Evolutionary conservation across 78 protist species (phyloP), one percentile per base, ranked within the genome.

Genomic region (Diacronema lutheri): DNA sequence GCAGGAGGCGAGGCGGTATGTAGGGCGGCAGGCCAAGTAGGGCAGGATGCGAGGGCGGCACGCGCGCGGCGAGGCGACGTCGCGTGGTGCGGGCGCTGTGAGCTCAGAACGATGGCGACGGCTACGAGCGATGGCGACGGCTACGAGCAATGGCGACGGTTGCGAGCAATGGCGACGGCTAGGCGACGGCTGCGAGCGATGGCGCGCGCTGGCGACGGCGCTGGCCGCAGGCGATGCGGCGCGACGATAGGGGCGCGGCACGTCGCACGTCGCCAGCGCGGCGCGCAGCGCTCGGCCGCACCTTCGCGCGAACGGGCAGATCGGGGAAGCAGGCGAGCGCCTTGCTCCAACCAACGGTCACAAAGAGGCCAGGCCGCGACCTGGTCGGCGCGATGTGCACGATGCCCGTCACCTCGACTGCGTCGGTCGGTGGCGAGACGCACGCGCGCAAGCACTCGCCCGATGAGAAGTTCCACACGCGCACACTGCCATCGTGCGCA

Each of bases 391-490:
- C 16, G 50, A 44, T 44, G 50, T 44, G 50, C 50, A 7, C 64
- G 64, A 23, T 3, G 64, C 64, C 64, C 31, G 20, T 58, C 31
- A 23, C 64, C 31, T 23, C 64, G 64, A 58, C 64, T 5, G 64
- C 26, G 64, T 23, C 64, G 25, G 20, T 12, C 64, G 20, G 25
- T 12, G 26, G 50, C 50, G 50, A 44, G 50, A 44, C 50, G 50
- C 50, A 57, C 25, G 19, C 62, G 25, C 11, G 4, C 57, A 71
- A 29, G 78, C 44, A 37, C 31, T 35, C 46, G 56, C 80, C 80
- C 19, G 40, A 31, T 29, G 13, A 21, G 80, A 73, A 73, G 60
- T 73, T 73, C 80, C 80, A 73, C 60, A 73, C 60, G 35, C 33
- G 20, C 77, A 35, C 25, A 23, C 44, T 14, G 73, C 73, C 73